Evolutionary conservation across 164 flowering plant genomes (phyloP).

Genomic region (Cinnamomum chago): DNA sequence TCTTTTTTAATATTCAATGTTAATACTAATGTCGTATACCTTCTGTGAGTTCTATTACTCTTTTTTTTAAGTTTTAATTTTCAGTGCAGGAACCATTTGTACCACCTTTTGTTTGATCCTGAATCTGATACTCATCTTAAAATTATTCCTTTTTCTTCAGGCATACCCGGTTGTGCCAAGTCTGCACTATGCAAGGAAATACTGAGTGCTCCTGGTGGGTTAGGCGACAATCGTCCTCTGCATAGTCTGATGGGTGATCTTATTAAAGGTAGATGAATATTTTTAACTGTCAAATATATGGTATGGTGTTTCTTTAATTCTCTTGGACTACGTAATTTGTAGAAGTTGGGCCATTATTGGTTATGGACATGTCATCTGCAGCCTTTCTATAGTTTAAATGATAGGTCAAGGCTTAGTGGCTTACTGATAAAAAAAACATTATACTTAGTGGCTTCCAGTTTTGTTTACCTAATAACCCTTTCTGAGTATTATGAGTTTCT

Average conservation of each 20-base stretch:
- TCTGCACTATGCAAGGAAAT: constrained; percentile 93
- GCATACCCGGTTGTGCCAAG: constrained; percentile 98
- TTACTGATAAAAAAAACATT: too few species aligned
- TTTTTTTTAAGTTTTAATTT: too few species aligned
- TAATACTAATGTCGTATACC: too few species aligned
- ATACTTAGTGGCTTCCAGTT: too few species aligned
- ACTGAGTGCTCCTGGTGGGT: constrained; percentile 49
- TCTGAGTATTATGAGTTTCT: too few species aligned
- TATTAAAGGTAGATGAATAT: constrained; percentile 56
- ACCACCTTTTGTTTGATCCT: too few species aligned
- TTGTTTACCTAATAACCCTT: too few species aligned
- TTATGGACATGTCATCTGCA: background rate
- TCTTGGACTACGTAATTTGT: background rate
- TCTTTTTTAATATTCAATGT: too few species aligned
- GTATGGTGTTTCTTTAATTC: background rate
- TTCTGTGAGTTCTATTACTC: too few species aligned
- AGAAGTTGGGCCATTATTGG: background rate
- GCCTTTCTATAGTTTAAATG: background rate
- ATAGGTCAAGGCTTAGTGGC: too few species aligned
- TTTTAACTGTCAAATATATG: background rate
- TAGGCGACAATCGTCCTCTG: constrained; percentile 83
- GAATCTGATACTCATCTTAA: background rate
- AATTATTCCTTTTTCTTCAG: constrained; percentile 35
- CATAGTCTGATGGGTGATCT: constrained; percentile 95
- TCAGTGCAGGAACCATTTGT: too few species aligned